phyloP scores from a whole-genome alignment of 2,329 filamentous ascomycete genomes.

The Venturia oleaginea region DNA sequence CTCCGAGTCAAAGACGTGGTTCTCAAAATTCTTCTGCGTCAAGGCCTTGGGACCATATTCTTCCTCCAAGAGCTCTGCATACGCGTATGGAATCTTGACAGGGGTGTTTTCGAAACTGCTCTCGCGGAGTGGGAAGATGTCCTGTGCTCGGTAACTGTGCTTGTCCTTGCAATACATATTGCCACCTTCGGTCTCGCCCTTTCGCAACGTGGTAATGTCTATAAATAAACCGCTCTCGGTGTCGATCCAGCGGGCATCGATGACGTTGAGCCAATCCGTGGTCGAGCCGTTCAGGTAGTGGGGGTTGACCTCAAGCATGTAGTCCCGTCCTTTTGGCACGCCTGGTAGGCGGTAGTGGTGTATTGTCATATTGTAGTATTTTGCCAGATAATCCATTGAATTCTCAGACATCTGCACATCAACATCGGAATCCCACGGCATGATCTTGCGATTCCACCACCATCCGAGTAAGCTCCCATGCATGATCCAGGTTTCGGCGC shows the following conservation, averaged over 20 bases:
- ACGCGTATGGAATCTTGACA: constrained; percentile 48
- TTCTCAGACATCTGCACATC: constrained; percentile 50
- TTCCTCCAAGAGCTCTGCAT: constrained; percentile 43
- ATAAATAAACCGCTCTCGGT: constrained; percentile 51
- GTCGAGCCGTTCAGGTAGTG: constrained; percentile 39
- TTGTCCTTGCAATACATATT: constrained; percentile 49
- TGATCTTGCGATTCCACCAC: constrained; percentile 54
- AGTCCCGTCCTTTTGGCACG: constrained; percentile 28
- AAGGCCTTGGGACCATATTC: constrained; percentile 46
- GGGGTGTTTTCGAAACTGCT: constrained; percentile 44
- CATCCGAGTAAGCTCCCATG: constrained; percentile 52
- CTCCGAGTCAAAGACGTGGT: constrained; percentile 32
- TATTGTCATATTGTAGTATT: constrained; percentile 54
- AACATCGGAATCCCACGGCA: constrained; percentile 54
- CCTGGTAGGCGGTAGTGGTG: constrained; percentile 37
- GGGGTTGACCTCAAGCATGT: constrained; percentile 52
- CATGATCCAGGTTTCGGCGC: constrained; percentile 54
- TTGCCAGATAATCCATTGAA: constrained; percentile 46
- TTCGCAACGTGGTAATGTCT: constrained; percentile 50
- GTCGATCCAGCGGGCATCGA: constrained; percentile 55
- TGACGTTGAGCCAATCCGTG: constrained; percentile 43
- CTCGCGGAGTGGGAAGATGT: constrained; percentile 49
- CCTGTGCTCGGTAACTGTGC: constrained; percentile 43
- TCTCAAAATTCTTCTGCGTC: constrained; percentile 36
- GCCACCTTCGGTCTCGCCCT: constrained; percentile 35